Percentiles rank a stretch among this genome's conserved stretches.
phyloP scores from a whole-genome alignment of 2,329 filamentous ascomycete species.

The Furcasterigmium furcatum region DNA sequence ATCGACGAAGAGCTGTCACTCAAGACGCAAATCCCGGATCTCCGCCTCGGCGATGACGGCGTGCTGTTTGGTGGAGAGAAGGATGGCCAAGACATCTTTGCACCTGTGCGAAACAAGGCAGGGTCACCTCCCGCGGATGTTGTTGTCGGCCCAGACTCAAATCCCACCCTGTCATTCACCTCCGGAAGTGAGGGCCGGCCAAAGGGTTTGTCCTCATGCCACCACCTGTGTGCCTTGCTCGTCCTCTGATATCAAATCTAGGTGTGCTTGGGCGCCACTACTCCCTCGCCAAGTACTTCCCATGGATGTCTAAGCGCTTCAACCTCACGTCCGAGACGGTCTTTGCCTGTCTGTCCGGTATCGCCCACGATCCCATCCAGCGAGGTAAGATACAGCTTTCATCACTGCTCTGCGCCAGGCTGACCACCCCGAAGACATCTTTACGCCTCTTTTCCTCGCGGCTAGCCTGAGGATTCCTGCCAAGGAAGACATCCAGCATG shows the following conservation, averaged over 20 bases:
- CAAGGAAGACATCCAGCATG: conserved; percentile 81
- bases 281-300: conserved; percentile 80
- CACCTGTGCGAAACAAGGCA: conserved; percentile 44
- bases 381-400: not conserved
- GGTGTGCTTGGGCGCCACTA: conserved; percentile 85
- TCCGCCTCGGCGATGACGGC: conserved; percentile 71
- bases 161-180: conserved; percentile 72
- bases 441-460: conserved; percentile 85
- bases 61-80: conserved; percentile 64
- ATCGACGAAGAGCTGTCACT: conserved; percentile 71
- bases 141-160: conserved; percentile 81
- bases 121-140: conserved; percentile 64
- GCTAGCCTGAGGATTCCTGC: conserved; percentile 76
- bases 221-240: too few species aligned
- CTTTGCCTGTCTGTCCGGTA: conserved; percentile 80
- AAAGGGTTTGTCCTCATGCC: too few species aligned
- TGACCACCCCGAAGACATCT: conserved; percentile 61
- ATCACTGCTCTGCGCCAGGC: not conserved
- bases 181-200: conserved; percentile 74
- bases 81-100: conserved; percentile 66
- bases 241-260: too few species aligned
- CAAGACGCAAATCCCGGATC: conserved; percentile 69
- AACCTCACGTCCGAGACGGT: conserved; percentile 66
- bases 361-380: conserved; percentile 69
- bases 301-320: conserved; percentile 90